Evolutionary conservation across 805 yeast genomes (phyloP).

Genomic region (Myxozyma geophila): DNA sequence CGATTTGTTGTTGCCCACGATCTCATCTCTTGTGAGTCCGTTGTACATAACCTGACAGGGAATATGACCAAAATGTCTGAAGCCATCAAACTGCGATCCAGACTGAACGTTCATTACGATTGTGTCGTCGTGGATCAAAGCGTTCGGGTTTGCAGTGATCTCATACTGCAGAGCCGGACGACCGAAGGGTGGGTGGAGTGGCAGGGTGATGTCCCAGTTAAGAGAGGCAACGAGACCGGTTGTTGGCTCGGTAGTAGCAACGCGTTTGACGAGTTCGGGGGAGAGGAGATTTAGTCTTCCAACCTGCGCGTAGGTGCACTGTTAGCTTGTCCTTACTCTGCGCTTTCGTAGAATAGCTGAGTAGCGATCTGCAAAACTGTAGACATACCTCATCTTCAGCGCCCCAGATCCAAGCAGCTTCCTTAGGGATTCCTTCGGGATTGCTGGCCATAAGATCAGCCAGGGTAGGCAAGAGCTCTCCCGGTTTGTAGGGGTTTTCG

Average conservation of each 20-base stretch:
- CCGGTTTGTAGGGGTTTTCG: slow-evolving; percentile 19
- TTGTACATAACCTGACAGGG: slow-evolving; percentile 37
- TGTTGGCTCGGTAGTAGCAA: slow-evolving; percentile 24
- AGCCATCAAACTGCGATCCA: slow-evolving; percentile 44
- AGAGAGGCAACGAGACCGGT: slow-evolving; percentile 34
- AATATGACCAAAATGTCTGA: slow-evolving; percentile 42
- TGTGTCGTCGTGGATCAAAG: slow-evolving; percentile 39
- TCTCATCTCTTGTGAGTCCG: slow-evolving; percentile 38
- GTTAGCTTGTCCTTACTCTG: not conserved
- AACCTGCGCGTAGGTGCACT: slow-evolving; percentile 16
- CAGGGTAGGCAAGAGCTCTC: slow-evolving; percentile 33
- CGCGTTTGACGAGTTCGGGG: slow-evolving; percentile 36
- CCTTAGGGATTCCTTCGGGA: slow-evolving; percentile 33
- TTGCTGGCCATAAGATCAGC: slow-evolving; percentile 26
- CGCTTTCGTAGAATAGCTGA: no score
- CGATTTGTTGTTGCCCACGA: slow-evolving; percentile 31
- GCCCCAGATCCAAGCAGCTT: slow-evolving; percentile 42
- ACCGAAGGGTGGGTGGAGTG: slow-evolving; percentile 37
- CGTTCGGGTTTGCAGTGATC: slow-evolving; percentile 23
- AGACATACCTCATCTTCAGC: slow-evolving; percentile 35
- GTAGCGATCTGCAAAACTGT: no score
- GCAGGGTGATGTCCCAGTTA: slow-evolving; percentile 40
- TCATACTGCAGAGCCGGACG: slow-evolving; percentile 37
- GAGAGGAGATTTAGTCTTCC: slow-evolving; percentile 37
- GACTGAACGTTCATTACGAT: slow-evolving; percentile 42